A percentile compares a stretch with the other conserved stretches of the same genome.
These are phyloP conservation scores for Naganishia sp. DNA, from an alignment of 1,284 basidiomycete species.

Conservation along the genomic window DNA sequence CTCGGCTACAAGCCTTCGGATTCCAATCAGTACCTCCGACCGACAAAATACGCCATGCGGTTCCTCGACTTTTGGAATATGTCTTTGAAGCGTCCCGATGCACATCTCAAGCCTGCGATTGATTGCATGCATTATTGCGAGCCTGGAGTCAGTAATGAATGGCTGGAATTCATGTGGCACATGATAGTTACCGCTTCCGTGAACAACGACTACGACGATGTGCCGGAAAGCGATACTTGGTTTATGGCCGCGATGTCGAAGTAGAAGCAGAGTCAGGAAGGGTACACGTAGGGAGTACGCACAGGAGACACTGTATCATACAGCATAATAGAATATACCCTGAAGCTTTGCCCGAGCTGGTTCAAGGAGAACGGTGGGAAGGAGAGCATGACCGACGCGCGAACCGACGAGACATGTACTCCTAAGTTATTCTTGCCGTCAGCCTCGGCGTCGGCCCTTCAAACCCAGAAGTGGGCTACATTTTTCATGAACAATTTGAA, in stretches of 20 bases:
- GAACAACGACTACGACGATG: slow-evolving; percentile 23
- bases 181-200: slow-evolving; percentile 17
- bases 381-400: too few relatives aligned
- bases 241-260: slow-evolving; percentile 16
- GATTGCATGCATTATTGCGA: slow-evolving; percentile 27
- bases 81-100: slow-evolving; percentile 23
- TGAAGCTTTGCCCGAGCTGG: too few relatives aligned
- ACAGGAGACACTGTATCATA: too few relatives aligned
- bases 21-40: slow-evolving; percentile 11
- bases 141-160: slow-evolving; percentile 14
- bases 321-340: too few relatives aligned
- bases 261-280: background rate
- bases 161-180: slow-evolving; percentile 24
- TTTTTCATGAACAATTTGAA: too few relatives aligned
- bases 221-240: slow-evolving; percentile 20
- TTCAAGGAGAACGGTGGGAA: too few relatives aligned
- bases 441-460: too few relatives aligned
- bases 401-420: too few relatives aligned
- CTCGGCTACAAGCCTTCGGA: slow-evolving; percentile 23
- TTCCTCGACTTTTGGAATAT: slow-evolving; percentile 29
- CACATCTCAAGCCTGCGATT: slow-evolving; percentile 20
- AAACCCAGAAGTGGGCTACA: too few relatives aligned
- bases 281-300: too few relatives aligned
- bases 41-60: slow-evolving; percentile 12
- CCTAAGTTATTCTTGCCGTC: too few relatives aligned